Conservation (phyloP, 2,329 filamentous ascomycete species). For the Blastomyces parvus region DNA sequence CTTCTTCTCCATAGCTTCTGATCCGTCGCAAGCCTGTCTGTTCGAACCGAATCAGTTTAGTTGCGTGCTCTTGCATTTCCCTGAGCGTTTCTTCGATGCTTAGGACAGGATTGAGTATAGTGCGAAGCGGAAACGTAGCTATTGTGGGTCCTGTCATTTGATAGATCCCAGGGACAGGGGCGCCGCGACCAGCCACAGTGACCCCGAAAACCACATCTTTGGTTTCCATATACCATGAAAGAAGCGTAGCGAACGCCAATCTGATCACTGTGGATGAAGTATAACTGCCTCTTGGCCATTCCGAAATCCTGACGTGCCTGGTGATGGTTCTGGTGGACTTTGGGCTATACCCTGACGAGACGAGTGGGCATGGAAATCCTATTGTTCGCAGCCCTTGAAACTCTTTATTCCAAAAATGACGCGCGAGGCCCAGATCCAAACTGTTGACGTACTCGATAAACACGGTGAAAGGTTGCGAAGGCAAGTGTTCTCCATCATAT, state of each 20-base stretch:
- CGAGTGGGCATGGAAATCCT: constrained; percentile 7
- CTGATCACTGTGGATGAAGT: constrained; percentile 29
- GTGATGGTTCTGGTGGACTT: not conserved
- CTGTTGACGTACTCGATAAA: constrained; percentile 18
- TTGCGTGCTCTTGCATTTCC: constrained; percentile 45
- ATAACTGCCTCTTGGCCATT: constrained; percentile 12
- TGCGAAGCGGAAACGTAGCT: constrained; percentile 34
- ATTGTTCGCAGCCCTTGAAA: constrained; percentile 15
- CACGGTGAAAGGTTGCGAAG: constrained; percentile 13
- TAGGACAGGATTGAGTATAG: constrained; percentile 25
- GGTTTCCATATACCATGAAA: constrained; percentile 30
- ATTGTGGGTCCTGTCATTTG: constrained; percentile 34
- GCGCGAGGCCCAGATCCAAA: constrained; percentile 16
- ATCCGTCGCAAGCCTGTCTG: constrained; percentile 43
- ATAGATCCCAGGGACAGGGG: constrained; percentile 28
- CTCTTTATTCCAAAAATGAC: constrained; percentile 31
- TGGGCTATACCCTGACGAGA: not conserved
- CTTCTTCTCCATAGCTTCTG: constrained; percentile 41
- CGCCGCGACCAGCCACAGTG: constrained; percentile 33
- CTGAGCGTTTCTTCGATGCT: constrained; percentile 42
- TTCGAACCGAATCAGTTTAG: constrained; percentile 50
- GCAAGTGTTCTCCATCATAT: constrained; percentile 11
- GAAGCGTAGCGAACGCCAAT: constrained; percentile 34
- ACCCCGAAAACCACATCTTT: constrained; percentile 37
- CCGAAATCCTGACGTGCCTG: not conserved